Percentiles rank a stretch among this genome's conserved stretches.
These are phyloP conservation scores for Salvia hispanica DNA, from an alignment of 257 asterid species.

Conservation along the genomic window DNA sequence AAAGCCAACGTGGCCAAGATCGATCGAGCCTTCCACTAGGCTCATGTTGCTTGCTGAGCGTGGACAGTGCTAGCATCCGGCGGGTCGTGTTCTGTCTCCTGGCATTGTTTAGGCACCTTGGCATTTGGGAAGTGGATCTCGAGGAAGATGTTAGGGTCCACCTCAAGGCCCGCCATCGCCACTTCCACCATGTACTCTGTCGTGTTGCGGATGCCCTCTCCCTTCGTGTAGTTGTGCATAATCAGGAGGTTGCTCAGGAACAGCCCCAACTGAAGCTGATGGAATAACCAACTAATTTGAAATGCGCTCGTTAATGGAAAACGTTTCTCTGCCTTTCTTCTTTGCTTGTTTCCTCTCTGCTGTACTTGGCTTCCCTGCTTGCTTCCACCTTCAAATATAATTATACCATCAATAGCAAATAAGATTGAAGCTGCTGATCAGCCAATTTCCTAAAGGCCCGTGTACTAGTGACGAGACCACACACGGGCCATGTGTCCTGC, in stretches of 20 bases:
- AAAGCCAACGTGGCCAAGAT: constrained; percentile 63
- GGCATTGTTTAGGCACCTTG: constrained; percentile 50
- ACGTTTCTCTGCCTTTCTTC: too few species aligned
- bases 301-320: too few species aligned
- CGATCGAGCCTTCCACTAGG: constrained; percentile 69
- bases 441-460: too few species aligned
- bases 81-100: constrained; percentile 56
- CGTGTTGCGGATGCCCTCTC: constrained; percentile 51
- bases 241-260: constrained; percentile 59
- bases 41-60: constrained; percentile 61
- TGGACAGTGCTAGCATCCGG: constrained; percentile 78
- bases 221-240: constrained; percentile 40
- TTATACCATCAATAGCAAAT: too few species aligned
- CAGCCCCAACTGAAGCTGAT: constrained; percentile 67
- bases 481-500: too few species aligned
- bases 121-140: constrained; percentile 70
- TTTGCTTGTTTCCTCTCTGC: too few species aligned
- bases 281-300: constrained; percentile 39
- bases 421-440: too few species aligned
- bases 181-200: constrained; percentile 70
- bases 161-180: constrained; percentile 85
- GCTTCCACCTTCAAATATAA: too few species aligned
- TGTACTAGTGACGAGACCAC: too few species aligned
- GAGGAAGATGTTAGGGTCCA: constrained; percentile 76
- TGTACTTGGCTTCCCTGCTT: too few species aligned